A percentile compares a stretch with the other conserved stretches of the same genome.
Evolutionary conservation across 1,139 yeast genomes (phyloP).

Genomic region (Candida freyschussii): DNA sequence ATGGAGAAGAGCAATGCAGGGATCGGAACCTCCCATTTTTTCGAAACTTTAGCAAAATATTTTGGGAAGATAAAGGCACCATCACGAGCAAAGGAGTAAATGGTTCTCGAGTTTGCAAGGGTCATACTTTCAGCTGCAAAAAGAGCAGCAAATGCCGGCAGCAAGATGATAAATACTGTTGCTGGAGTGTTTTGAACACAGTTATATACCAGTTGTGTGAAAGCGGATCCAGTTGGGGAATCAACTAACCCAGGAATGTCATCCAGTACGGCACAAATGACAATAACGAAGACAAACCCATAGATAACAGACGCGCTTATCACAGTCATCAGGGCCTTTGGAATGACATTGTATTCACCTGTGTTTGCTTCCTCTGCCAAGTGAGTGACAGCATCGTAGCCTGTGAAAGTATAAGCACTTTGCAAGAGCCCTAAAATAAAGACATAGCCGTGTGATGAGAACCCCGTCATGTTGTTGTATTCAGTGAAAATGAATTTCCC

Average conservation of each 20-base stretch:
- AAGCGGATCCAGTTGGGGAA: conserved; percentile 45
- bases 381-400: conserved; percentile 63
- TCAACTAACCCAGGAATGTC: conserved; percentile 37
- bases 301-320: conserved; percentile 49
- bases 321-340: conserved; percentile 53
- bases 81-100: conserved; percentile 46
- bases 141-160: conserved; percentile 51
- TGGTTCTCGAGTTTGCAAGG: conserved; percentile 43
- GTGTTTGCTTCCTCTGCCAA: conserved; percentile 70
- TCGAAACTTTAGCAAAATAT: conserved; percentile 45
- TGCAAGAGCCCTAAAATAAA: conserved; percentile 26
- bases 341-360: conserved; percentile 39
- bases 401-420: conserved; percentile 24
- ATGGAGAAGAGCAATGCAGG: conserved; percentile 53
- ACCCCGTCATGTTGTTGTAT: conserved; percentile 23
- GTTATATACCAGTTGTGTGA: conserved; percentile 59
- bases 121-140: conserved; percentile 54
- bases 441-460: conserved; percentile 24
- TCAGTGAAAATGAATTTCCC: conserved; percentile 24
- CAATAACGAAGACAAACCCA: conserved; percentile 52
- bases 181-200: conserved; percentile 63
- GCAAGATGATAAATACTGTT: conserved; percentile 50
- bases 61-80: conserved; percentile 42
- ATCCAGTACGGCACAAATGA: conserved; percentile 46
- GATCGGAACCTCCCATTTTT: conserved; percentile 47